Percentiles rank a stretch among this genome's conserved stretches.
phyloP scores from a whole-genome alignment of 305 asterid species.

The Fraxinus sp. region DNA sequence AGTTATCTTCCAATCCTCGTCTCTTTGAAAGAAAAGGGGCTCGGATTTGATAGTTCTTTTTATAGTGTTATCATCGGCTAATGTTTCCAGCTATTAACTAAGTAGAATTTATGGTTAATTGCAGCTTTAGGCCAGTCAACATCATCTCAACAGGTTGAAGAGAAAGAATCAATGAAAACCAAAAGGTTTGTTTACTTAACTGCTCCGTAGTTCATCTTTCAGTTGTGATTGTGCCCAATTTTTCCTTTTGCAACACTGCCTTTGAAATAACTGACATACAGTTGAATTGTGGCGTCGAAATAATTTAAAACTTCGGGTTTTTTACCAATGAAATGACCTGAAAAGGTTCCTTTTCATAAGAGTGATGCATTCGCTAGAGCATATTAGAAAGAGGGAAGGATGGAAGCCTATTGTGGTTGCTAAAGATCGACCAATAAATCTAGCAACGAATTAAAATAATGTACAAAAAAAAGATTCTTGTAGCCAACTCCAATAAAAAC shows the following conservation, averaged over 20 bases:
- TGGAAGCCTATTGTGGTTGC: background rate
- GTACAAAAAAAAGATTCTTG: background rate
- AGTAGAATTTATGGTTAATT: constrained; percentile 1
- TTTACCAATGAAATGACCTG: background rate
- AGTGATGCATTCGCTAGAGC: background rate
- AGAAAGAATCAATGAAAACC: constrained; percentile 51
- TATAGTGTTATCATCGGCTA: background rate
- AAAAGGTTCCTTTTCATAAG: background rate
- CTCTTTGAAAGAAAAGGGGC: background rate
- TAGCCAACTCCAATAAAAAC: background rate
- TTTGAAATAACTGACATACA: background rate
- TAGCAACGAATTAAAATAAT: background rate
- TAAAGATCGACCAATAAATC: background rate
- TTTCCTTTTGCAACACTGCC: background rate
- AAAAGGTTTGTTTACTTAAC: constrained; percentile 52
- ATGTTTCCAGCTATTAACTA: background rate
- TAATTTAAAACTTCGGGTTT: background rate
- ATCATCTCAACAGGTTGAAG: constrained; percentile 37
- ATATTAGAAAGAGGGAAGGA: background rate
- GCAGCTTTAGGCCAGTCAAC: constrained; percentile 72
- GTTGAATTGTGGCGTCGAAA: background rate
- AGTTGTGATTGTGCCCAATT: background rate
- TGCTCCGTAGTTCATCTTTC: background rate
- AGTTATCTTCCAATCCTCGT: background rate
- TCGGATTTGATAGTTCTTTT: background rate